These are phyloP conservation scores for Paecilomyces sp. DNA, from an alignment of 2,329 filamentous ascomycete genomes.

Conservation along the genomic window DNA sequence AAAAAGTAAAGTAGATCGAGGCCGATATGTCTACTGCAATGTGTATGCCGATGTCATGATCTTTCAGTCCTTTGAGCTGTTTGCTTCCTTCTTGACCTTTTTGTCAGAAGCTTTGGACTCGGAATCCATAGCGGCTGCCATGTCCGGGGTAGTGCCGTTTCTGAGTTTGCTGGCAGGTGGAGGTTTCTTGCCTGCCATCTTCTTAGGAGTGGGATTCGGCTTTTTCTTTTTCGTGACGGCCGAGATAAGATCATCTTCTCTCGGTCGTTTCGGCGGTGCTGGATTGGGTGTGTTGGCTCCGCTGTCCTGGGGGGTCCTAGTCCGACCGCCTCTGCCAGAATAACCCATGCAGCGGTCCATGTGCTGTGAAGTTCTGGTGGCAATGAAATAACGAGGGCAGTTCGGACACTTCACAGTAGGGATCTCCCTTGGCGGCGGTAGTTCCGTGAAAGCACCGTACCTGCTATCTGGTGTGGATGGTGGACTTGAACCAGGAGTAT, in stretches of 20 bases:
- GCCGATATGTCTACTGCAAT: not conserved
- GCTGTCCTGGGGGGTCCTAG: slow-evolving; percentile 39
- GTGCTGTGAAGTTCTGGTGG: slow-evolving; percentile 55
- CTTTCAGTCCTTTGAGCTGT: not conserved
- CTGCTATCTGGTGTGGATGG: slow-evolving; percentile 22
- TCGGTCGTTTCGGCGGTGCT: slow-evolving; percentile 27
- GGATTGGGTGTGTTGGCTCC: slow-evolving; percentile 29
- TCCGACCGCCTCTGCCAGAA: slow-evolving; percentile 44
- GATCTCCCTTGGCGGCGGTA: slow-evolving; percentile 24
- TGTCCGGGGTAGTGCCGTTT: slow-evolving; percentile 32
- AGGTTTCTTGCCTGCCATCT: slow-evolving; percentile 29
- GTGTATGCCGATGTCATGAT: not conserved
- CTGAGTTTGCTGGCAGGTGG: slow-evolving; percentile 32
- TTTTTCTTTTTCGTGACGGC: slow-evolving; percentile 46
- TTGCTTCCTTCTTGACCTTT: not conserved
- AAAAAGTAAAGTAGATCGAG: not conserved
- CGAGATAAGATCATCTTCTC: slow-evolving; percentile 35
- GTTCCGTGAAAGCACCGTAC: slow-evolving; percentile 21
- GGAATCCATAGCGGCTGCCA: slow-evolving; percentile 19
- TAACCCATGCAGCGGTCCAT: slow-evolving; percentile 55
- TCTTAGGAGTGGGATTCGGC: slow-evolving; percentile 25
- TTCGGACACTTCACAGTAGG: slow-evolving; percentile 48
- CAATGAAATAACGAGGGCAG: slow-evolving; percentile 55
- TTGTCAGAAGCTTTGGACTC: slow-evolving; percentile 23
- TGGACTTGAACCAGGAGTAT: slow-evolving; percentile 28